Evolutionary conservation across 805 yeast genomes (phyloP), one percentile per base, ranked within the genome.

Genomic region (Nakazawaea peltata): DNA sequence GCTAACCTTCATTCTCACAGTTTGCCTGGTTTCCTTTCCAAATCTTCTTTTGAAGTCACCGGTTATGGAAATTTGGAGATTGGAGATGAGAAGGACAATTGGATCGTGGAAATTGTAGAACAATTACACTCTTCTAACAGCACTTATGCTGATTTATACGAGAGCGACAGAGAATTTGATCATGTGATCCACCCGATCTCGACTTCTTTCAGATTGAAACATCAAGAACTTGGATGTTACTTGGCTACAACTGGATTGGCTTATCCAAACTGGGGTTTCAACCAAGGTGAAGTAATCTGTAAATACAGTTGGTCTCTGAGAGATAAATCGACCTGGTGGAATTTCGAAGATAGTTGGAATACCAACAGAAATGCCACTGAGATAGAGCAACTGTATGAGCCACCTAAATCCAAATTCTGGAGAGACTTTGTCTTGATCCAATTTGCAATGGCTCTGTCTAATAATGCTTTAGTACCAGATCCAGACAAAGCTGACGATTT

Each of bases 181-280:
- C 28, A 57, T 6, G 57, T 63, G 36, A 51, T 86, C 36, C 94
- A 84, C 59, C 92, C 97, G 13, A 69, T 88, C 43, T 75, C 96
- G 25, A 71, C 95, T 1, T 77, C 86, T 16, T 75, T 92, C 61
- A 73, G 96, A 58, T 63, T 92, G 46, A 74, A 67, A 49, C 80
- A 79, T 56, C 67, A 66, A 44, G 73, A 56, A 8, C 56, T 86
- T 49, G 81, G 82, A 28, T 94, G 97, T 56, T 88, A 87, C 56
- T 63, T 92, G 51, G 83, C 88, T 45, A 83, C 90, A 11, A 70
- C 92, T 9, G 97, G 96, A 30, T 61, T 65, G 45, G 55, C 74
- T 17, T 77, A 88, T 52, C 99, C 99, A 14, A 77, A 76, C 13
- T 92, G 99, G 99, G 99, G 98, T 15, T 92, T 90, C 72, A 75